phyloP scores from a whole-genome alignment of 169 alveolate genomes.

The Blepharisma undulans region DNA sequence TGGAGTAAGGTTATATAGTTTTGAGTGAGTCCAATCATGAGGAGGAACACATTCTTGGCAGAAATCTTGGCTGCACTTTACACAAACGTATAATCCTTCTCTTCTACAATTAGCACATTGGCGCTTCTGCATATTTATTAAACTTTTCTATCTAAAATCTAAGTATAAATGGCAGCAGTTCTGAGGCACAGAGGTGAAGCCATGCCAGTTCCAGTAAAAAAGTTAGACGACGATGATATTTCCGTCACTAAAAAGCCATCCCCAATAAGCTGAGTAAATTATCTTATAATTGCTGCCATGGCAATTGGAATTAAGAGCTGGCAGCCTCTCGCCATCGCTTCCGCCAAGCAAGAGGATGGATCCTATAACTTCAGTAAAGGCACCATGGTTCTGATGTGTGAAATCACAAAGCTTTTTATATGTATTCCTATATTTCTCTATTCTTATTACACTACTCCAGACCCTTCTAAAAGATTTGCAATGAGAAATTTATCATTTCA shows the following conservation, averaged over 20 bases:
- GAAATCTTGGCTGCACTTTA: not conserved
- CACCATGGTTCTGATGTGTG: slow-evolving; percentile 10
- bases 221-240: not conserved
- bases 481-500: not conserved
- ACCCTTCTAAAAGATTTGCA: not conserved
- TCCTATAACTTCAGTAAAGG: not conserved
- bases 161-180: not conserved
- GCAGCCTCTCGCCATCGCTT: slow-evolving; percentile 30
- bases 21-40: not conserved
- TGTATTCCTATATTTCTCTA: not conserved
- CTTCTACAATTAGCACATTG: not conserved
- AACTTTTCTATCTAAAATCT: not conserved
- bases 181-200: not conserved
- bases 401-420: not conserved
- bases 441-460: not conserved
- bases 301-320: slow-evolving; percentile 19
- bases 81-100: not conserved
- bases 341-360: slow-evolving; percentile 18
- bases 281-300: not conserved
- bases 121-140: not conserved
- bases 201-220: not conserved
- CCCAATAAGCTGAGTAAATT: not conserved
- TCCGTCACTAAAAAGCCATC: not conserved
- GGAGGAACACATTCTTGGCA: not conserved
- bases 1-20: not conserved